Evolutionary conservation across 345 rosid species (phyloP).

Genomic region (Clarkia xantiana): DNA sequence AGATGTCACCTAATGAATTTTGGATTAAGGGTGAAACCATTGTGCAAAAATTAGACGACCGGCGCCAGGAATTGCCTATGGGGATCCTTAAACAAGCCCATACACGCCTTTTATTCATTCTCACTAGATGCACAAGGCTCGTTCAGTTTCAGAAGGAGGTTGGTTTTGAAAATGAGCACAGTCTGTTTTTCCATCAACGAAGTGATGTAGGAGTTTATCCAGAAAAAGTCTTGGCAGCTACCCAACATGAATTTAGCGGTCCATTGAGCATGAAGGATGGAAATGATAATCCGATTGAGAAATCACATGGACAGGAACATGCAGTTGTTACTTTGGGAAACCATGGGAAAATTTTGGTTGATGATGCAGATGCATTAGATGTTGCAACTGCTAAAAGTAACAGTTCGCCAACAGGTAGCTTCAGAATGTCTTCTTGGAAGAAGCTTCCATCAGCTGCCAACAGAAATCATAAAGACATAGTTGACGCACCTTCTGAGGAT

Average conservation of each 20-base stretch:
- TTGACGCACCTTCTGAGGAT: constrained; percentile 36
- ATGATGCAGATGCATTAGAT: constrained; percentile 29
- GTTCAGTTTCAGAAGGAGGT: constrained; percentile 94
- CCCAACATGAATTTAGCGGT: constrained; percentile 36
- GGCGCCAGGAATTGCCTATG: constrained; percentile 82
- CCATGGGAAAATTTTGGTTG: constrained; percentile 22
- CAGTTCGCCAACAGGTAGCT: constrained; percentile 66
- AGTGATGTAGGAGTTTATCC: constrained; percentile 94
- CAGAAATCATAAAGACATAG: constrained; percentile 45
- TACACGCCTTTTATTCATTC: constrained; percentile 82
- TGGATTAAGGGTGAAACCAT: constrained; percentile 82
- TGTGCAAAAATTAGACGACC: constrained; percentile 77
- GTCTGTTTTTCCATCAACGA: constrained; percentile 64
- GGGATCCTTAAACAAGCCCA: constrained; percentile 85
- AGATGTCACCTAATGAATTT: constrained; percentile 71
- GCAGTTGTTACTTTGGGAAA: constrained; percentile 15
- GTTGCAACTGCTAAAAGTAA: constrained; percentile 56
- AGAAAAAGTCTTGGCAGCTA: constrained; percentile 47
- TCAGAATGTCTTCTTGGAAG: constrained; percentile 91
- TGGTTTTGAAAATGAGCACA: constrained; percentile 63
- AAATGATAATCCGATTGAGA: constrained; percentile 30
- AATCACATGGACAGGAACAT: constrained; percentile 23
- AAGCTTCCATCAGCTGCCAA: constrained; percentile 72
- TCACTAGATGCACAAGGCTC: constrained; percentile 84
- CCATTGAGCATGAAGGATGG: constrained; percentile 28